Percentiles rank a stretch among this genome's conserved stretches.
Evolutionary conservation across 495 filamentous ascomycete species (phyloP).

Genomic region (Bryoglossum gracile): DNA sequence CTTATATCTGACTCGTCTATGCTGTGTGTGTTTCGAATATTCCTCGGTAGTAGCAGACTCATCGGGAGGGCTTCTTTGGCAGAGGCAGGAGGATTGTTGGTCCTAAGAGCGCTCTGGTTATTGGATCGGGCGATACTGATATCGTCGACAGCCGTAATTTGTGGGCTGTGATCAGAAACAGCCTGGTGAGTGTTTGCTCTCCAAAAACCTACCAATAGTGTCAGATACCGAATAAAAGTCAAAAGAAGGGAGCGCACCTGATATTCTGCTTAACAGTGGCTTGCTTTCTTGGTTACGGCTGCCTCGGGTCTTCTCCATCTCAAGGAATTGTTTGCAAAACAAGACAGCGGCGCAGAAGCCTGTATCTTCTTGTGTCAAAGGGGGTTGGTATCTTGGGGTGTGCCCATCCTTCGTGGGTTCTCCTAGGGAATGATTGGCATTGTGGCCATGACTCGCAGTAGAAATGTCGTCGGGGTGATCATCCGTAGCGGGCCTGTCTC

Average conservation of each 20-base stretch:
- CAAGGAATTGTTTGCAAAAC: background rate
- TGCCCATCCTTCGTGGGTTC: background rate
- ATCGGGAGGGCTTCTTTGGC: background rate
- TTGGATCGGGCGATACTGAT: background rate
- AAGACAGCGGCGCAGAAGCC: background rate
- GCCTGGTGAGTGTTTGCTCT: background rate
- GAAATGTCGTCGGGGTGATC: background rate
- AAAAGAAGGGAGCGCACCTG: background rate
- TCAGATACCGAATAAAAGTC: background rate
- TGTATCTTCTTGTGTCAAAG: background rate
- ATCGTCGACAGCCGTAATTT: background rate
- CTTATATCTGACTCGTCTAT: background rate
- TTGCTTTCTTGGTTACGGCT: background rate
- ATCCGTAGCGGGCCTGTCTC: background rate
- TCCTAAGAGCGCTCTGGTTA: background rate
- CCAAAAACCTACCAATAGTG: background rate
- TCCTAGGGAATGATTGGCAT: slow-evolving; percentile 2
- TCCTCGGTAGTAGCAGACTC: background rate
- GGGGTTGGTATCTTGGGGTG: background rate
- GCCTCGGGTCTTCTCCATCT: background rate
- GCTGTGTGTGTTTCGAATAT: background rate
- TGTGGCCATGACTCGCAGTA: background rate
- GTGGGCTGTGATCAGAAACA: background rate
- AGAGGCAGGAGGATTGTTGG: background rate
- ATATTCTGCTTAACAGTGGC: background rate